Evolutionary conservation across 768 basidiomycete species (phyloP).

Genomic region (Fistulinella prunicolor): DNA sequence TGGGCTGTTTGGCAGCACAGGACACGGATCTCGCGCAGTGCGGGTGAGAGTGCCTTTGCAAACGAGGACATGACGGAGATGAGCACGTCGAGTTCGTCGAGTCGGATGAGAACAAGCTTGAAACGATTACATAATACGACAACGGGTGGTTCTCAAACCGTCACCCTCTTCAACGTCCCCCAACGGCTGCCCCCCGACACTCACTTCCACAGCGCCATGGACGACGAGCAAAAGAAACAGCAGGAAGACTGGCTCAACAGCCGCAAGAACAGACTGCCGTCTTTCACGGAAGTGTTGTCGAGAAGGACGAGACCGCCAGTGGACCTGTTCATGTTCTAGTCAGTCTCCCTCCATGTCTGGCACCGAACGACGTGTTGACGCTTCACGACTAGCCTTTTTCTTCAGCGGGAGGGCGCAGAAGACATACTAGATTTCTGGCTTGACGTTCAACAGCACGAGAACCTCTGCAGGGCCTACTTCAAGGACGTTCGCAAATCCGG

Average conservation of each 20-base stretch:
- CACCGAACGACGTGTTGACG: conserved; percentile 5
- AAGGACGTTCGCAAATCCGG: conserved; percentile 97
- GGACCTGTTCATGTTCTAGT: conserved; percentile 99
- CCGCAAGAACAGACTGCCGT: conserved; percentile 77
- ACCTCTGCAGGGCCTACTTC: conserved; percentile 97
- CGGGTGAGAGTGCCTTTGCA: conserved; percentile 71
- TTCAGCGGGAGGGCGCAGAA: conserved; percentile 94
- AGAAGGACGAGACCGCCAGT: conserved; percentile 91
- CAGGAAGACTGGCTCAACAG: conserved; percentile 75
- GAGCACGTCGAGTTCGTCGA: conserved; percentile 3
- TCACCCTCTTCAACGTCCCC: conserved; percentile 13
- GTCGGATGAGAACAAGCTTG: neutral
- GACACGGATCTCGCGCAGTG: conserved; percentile 76
- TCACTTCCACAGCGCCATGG: conserved; percentile 34
- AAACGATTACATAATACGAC: conserved; percentile 28
- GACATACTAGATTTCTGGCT: conserved; percentile 99
- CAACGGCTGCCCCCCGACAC: neutral
- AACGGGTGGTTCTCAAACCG: conserved; percentile 9
- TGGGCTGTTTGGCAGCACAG: conserved; percentile 74
- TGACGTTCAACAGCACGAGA: conserved; percentile 99
- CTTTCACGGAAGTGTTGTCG: conserved; percentile 87
- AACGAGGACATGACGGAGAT: conserved; percentile 54
- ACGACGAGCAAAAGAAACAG: conserved; percentile 48
- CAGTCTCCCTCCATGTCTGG: conserved; percentile 35
- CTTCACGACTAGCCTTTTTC: conserved; percentile 64